A percentile compares a stretch with the other conserved stretches of the same genome.
These are phyloP conservation scores for Phaeophleospora eucalypticola DNA, from an alignment of 2,329 filamentous ascomycete species.

Conservation along the genomic window DNA sequence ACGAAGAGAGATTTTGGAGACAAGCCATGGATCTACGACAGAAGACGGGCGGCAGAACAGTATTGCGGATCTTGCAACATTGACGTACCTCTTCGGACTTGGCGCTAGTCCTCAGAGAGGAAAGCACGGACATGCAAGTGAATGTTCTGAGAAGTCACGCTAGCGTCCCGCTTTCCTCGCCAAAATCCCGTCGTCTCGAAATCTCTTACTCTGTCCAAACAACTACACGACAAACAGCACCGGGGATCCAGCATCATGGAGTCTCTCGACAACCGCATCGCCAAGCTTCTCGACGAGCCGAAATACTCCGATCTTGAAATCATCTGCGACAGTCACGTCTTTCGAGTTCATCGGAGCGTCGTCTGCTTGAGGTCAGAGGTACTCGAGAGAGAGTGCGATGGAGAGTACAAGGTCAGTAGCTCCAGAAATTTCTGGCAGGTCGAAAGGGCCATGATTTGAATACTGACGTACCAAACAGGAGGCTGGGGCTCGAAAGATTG, in stretches of 20 bases:
- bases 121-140: no score
- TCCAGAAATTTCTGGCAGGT: neutral
- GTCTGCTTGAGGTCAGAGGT: slow-evolving; percentile 5
- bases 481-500: neutral
- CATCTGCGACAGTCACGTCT: slow-evolving; percentile 5
- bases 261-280: neutral
- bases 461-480: neutral
- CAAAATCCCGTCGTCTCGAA: neutral
- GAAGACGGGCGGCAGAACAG: no score
- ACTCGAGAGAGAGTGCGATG: slow-evolving; percentile 2
- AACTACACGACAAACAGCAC: neutral
- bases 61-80: no score
- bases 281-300: neutral
- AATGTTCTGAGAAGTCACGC: no score
- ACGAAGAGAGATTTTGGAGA: no score
- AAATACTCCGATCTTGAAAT: slow-evolving; percentile 12
- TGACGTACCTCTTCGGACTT: no score
- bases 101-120: no score
- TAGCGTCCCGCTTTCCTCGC: no score
- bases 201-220: no score
- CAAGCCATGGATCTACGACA: no score
- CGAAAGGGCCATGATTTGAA: neutral
- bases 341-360: slow-evolving; percentile 12
- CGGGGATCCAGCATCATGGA: neutral
- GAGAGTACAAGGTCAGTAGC: neutral